These are phyloP conservation scores for Aspergillus asperescens DNA, from an alignment of 495 filamentous ascomycete species.

Conservation along the genomic window DNA sequence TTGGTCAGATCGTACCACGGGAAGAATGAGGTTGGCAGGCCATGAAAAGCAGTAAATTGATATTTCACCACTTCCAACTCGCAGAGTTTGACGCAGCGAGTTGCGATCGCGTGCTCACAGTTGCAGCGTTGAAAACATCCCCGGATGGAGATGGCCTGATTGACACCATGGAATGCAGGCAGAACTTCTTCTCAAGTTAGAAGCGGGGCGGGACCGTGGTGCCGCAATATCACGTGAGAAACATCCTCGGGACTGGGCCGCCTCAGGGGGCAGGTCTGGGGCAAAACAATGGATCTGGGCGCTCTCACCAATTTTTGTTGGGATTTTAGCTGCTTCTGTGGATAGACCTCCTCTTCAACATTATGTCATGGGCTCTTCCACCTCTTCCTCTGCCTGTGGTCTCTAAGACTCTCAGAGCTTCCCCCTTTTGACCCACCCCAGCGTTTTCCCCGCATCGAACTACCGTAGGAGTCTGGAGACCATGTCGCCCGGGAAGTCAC, in stretches of 20 bases:
- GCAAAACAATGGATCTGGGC: background rate
- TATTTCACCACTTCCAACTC: background rate
- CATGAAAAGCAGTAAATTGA: background rate
- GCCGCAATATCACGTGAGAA: conserved; percentile 1
- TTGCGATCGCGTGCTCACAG: background rate
- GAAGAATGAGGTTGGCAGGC: background rate
- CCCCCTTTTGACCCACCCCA: conserved; percentile 1
- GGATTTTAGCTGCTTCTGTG: conserved; percentile 8
- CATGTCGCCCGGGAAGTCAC: conserved; percentile 36
- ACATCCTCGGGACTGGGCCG: conserved; percentile 2
- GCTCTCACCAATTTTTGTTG: conserved; percentile 12
- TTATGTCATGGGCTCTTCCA: conserved; percentile 15
- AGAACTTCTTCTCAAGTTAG: too few relatives aligned
- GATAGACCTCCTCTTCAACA: background rate
- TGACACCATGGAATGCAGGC: background rate
- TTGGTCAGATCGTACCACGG: background rate
- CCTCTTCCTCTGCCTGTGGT: conserved; percentile 3
- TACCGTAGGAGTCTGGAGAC: conserved; percentile 8
- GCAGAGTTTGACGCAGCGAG: background rate
- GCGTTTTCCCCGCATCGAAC: conserved; percentile 7
- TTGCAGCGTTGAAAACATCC: conserved; percentile 11
- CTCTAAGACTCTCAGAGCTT: background rate
- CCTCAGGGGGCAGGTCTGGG: conserved; percentile 3
- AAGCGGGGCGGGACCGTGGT: too few relatives aligned
- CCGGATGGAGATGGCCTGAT: background rate